Base-by-base conservation (phyloP, 2,329 filamentous ascomycete genomes). In the Trichoderma hamatum region DNA sequence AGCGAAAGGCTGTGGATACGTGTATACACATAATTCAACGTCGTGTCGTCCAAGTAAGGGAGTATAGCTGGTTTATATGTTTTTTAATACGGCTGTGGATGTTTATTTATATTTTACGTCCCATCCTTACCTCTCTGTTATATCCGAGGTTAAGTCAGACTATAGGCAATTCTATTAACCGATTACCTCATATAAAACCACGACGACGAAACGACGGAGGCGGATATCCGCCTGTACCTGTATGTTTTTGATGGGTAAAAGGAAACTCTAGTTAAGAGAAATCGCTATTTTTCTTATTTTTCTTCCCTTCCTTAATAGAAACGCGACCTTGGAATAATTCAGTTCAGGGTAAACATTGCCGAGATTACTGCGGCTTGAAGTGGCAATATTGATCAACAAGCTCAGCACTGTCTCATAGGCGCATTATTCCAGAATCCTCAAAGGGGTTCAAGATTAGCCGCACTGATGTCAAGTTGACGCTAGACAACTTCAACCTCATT, bases 151-250 rank as follows among this genome's bases (percentile, higher is more conserved):
- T 36, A 21, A 52, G 28, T 24, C 21, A 28, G 46, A 30, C 7
- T 63, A 36, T 54, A 66, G 63, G 63, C 52, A 66, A 21, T 58
- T 66, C 63, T 32, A 46, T 66, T 66, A 66, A 16, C 63, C 63
- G 63, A 56, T 28, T 3, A 34, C 36, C 11, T 21, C 28, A 56
- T 26, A 46, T 3, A 49, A 3, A 11, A 56, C 56, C 26, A 30
- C 14, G 19, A 28, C 36, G n/a, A 16, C 52, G 9, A 46, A 36
- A n/a, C 24, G 7, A 16, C 63, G 63, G 63, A 58, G 63, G 63
- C 52, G 63, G 63, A 66, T 32, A 49, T 66, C 63, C 63, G 63
- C 58, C 30, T 32, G 36, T 13, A 36, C n/a, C 34, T 19, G 52
- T n/a, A n/a, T 13, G 14, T 19, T 26, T 34, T 46, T n/a, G 14